These are phyloP conservation scores for Fusarium sp. DNA, from an alignment of 2,329 filamentous ascomycete genomes.

Conservation along the genomic window DNA sequence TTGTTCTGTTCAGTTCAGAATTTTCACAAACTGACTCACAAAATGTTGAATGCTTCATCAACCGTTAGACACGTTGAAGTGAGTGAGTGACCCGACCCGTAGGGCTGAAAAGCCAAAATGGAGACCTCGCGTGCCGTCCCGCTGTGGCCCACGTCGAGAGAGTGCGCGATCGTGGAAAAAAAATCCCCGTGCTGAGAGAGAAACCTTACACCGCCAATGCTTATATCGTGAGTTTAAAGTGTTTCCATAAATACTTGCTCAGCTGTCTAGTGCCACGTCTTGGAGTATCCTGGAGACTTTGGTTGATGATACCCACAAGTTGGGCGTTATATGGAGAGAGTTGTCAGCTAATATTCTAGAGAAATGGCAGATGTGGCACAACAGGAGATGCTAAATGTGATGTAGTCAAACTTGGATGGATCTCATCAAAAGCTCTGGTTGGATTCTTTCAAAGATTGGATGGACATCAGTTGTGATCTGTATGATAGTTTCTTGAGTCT, in stretches of 20 bases:
- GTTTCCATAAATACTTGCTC: conserved; percentile 5
- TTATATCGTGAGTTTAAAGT: conserved; percentile 13
- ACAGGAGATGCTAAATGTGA: neutral
- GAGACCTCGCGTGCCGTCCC: conserved; percentile 13
- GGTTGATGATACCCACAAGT: conserved; percentile 11
- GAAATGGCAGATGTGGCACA: neutral
- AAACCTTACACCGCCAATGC: conserved; percentile 30
- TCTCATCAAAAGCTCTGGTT: accelerated
- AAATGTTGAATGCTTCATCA: neutral
- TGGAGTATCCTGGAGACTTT: neutral
- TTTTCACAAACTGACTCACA: conserved; percentile 10
- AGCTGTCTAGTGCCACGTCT: conserved; percentile 7
- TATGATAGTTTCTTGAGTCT: neutral
- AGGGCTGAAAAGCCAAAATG: conserved; percentile 19
- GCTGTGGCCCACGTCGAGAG: conserved; percentile 13
- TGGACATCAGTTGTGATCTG: neutral
- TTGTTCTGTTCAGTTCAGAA: neutral
- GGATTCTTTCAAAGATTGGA: neutral
- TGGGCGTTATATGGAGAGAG: neutral
- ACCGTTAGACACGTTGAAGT: neutral
- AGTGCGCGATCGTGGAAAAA: neutral
- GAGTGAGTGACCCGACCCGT: neutral
- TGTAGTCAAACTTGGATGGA: neutral
- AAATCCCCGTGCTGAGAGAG: neutral
- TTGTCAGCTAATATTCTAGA: neutral